These are phyloP conservation scores for Alnus glutinosa DNA, from an alignment of 306 rosid species.

Conservation along the genomic window DNA sequence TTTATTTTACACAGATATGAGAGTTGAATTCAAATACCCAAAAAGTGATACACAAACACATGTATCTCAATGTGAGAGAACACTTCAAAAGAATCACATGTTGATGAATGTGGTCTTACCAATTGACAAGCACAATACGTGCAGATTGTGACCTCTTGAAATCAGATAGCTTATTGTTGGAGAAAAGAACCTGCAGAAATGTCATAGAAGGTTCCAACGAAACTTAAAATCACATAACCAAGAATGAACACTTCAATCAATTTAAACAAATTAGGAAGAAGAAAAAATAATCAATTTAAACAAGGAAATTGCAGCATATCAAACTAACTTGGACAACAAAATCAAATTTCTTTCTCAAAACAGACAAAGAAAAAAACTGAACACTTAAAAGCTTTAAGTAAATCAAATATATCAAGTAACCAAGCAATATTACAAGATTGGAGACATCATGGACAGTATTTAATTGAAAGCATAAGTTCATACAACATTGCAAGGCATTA, in stretches of 20 bases:
- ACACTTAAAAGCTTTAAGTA: background rate
- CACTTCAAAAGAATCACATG: constrained; percentile 18
- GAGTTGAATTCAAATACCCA: background rate
- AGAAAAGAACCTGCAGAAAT: constrained; percentile 81
- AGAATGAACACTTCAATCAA: background rate
- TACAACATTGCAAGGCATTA: background rate
- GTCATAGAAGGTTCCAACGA: constrained; percentile 22
- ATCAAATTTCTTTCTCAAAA: background rate
- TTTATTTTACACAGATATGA: background rate
- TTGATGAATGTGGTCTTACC: constrained; percentile 50
- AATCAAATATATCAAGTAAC: background rate
- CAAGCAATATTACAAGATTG: background rate
- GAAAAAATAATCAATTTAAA: background rate
- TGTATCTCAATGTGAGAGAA: background rate
- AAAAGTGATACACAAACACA: background rate
- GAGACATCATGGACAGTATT: background rate
- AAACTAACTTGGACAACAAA: background rate
- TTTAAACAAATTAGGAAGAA: background rate
- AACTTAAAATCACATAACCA: constrained; percentile 17
- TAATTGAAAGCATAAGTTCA: background rate
- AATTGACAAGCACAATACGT: constrained; percentile 74
- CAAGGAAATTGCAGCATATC: background rate
- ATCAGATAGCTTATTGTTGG: constrained; percentile 79
- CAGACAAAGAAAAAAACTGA: background rate
- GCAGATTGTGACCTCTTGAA: constrained; percentile 69